Percentiles rank a stretch among this genome's conserved stretches.
Evolutionary conservation across 169 alveolate species (phyloP).

Genomic region (Cyclospora cayetanensis): DNA sequence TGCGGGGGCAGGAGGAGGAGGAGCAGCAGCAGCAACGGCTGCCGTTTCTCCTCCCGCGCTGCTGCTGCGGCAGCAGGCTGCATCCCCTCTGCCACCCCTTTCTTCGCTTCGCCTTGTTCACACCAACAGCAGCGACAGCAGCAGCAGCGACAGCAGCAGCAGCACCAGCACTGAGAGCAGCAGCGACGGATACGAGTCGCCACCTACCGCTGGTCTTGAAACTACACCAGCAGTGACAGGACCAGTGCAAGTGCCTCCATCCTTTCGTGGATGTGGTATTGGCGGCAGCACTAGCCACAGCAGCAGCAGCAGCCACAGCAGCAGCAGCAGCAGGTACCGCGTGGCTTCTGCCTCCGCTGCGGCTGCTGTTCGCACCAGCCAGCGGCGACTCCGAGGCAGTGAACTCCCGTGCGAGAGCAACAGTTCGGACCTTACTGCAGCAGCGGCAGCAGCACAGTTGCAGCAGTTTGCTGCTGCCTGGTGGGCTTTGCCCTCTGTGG

Average conservation of each 20-base stretch:
- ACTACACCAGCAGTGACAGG: background rate
- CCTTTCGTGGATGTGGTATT: background rate
- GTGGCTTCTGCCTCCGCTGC: conserved; percentile 21
- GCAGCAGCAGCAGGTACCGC: conserved; percentile 49
- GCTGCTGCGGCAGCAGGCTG: background rate
- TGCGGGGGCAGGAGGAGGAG: background rate
- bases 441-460: conserved; percentile 39
- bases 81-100: background rate
- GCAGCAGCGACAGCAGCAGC: conserved; percentile 2
- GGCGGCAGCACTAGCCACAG: background rate
- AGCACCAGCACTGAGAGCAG: background rate
- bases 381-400: conserved; percentile 54
- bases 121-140: background rate
- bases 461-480: conserved; percentile 53
- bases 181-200: no score
- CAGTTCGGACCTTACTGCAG: background rate
- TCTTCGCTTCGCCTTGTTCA: no score
- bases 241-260: background rate
- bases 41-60: background rate
- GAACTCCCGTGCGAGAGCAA: conserved; percentile 21
- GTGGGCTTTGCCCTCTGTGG: conserved; percentile 41
- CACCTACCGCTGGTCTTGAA: background rate
- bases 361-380: conserved; percentile 24
- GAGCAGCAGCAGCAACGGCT: background rate
- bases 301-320: conserved; percentile 37